Percentiles rank a stretch among this genome's conserved stretches.
phyloP scores from a whole-genome alignment of 768 basidiomycete species.

The Amyloporia xantha region DNA sequence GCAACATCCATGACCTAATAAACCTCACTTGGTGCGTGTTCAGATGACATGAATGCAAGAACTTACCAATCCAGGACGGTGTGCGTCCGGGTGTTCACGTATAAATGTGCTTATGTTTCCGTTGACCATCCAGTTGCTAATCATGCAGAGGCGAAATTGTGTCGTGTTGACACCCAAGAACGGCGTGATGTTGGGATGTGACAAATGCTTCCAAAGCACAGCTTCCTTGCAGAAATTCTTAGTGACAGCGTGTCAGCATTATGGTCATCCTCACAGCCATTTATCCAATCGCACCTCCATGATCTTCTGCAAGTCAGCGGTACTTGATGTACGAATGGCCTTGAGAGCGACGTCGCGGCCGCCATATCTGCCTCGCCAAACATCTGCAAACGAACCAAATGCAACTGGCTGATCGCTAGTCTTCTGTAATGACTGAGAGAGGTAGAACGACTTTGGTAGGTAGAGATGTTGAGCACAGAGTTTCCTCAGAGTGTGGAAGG shows the following conservation, averaged over 20 bases:
- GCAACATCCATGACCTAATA: slow-evolving; percentile 15
- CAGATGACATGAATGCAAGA: not conserved
- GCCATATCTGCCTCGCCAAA: slow-evolving; percentile 5
- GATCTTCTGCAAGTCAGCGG: not conserved
- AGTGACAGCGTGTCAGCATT: not conserved
- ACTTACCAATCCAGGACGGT: slow-evolving; percentile 10
- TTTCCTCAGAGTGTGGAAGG: not conserved
- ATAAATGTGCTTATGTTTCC: slow-evolving; percentile 10
- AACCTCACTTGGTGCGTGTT: not conserved
- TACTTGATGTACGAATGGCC: not conserved
- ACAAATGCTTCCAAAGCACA: slow-evolving; percentile 13
- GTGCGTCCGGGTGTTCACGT: slow-evolving; percentile 4
- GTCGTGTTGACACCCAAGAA: slow-evolving; percentile 10
- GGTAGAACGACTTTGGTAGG: slow-evolving; percentile 1
- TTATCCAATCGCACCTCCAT: slow-evolving; percentile 6
- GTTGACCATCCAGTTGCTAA: slow-evolving; percentile 11
- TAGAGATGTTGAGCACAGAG: slow-evolving; percentile 1
- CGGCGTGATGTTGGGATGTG: slow-evolving; percentile 11
- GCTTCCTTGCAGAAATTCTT: slow-evolving; percentile 10
- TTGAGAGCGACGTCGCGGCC: slow-evolving; percentile 1
- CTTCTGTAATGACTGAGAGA: not conserved
- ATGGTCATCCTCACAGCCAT: too few species aligned
- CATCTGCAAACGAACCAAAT: slow-evolving; percentile 10
- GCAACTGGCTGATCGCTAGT: slow-evolving; percentile 1
- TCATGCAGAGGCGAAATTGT: slow-evolving; percentile 8